Base-by-base conservation (phyloP, 148 eudicot genomes). In the Chenopodium formosanum region DNA sequence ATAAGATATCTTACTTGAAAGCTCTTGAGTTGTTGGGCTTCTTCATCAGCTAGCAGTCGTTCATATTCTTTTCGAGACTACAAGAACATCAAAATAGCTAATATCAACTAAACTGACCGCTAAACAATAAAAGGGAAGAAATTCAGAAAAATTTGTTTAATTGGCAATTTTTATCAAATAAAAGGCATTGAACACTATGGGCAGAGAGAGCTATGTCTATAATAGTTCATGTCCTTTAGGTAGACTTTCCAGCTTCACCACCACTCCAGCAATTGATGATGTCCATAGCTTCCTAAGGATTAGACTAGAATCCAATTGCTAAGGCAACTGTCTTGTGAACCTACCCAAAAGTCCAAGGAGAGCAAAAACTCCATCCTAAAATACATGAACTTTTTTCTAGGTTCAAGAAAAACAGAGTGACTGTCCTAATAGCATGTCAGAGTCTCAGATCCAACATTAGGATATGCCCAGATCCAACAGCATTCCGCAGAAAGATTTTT, bases 41-140 rank as follows among this genome's bases (percentile, higher is more conserved):
- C 98, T 83, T 93, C 91, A 80, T 90, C 91, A 83, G 98, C 98
- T 69, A 93, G 53, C 73, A 90, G 90, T 37, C 82, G 86, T 80
- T 93, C 97, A 78, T 92, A 89, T 83, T 92, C 92, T 88, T 86
- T 93, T 89, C 83, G 88, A 25, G 98, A 88, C 98, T 95, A 86
- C 70, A 82, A 40, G 66, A 81, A 69, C 48, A 58, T 32, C 53
- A 60, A 10, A 75, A 17, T 37, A 60, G 62, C 17, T 17, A 31
- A 78, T 40, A 65, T 10, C 53, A 13, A 74, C 14, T 12, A 29
- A 20, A 63, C 5, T 78, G 16, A 53, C 37, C 4, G 47, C 31
- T 58, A 67, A 71, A 71, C 20, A 37, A 60, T 70, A 31, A n/a
- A 6, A n/a, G 64, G 40, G 31, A 56, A 79, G 60, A 56, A 32